Percentiles rank a stretch among this genome's conserved stretches.
phyloP scores from a whole-genome alignment of 73 alveolate species.

The Blepharisma japonicum region DNA sequence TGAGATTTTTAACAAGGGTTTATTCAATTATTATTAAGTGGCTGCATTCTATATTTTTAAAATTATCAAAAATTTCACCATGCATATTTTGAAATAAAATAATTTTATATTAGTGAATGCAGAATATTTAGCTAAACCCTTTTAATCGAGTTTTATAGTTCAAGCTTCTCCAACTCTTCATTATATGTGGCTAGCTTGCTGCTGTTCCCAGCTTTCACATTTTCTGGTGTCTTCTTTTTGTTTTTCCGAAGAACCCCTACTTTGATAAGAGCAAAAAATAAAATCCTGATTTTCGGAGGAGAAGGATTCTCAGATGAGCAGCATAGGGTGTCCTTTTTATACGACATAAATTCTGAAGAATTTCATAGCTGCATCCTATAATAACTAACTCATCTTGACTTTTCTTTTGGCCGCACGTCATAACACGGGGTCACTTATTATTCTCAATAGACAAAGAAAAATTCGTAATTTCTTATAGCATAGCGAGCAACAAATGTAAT shows the following conservation, averaged over 20 bases:
- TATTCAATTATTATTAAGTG: too few relatives aligned
- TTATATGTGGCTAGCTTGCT: conserved; percentile 54
- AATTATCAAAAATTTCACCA: too few relatives aligned
- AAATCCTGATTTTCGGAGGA: conserved; percentile 12
- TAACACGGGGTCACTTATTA: neutral
- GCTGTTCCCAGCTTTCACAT: conserved; percentile 55
- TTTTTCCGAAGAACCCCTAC: too few relatives aligned
- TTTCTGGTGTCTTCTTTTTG: conserved; percentile 68
- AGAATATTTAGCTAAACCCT: neutral
- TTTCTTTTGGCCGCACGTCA: neutral
- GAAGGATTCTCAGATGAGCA: neutral
- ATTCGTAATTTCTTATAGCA: neutral
- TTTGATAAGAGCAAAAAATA: neutral
- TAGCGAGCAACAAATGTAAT: neutral
- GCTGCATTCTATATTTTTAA: too few relatives aligned
- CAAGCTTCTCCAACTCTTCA: conserved; percentile 43
- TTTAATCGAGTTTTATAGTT: neutral
- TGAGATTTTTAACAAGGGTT: too few relatives aligned
- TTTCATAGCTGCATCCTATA: neutral
- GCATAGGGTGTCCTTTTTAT: neutral
- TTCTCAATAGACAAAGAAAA: conserved; percentile 3
- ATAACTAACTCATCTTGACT: too few relatives aligned
- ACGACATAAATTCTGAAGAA: neutral
- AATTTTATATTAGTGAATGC: too few relatives aligned
- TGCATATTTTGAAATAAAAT: too few relatives aligned